Base-by-base conservation (phyloP, 106 monocot species). In the Acanthochlamys bracteata region DNA sequence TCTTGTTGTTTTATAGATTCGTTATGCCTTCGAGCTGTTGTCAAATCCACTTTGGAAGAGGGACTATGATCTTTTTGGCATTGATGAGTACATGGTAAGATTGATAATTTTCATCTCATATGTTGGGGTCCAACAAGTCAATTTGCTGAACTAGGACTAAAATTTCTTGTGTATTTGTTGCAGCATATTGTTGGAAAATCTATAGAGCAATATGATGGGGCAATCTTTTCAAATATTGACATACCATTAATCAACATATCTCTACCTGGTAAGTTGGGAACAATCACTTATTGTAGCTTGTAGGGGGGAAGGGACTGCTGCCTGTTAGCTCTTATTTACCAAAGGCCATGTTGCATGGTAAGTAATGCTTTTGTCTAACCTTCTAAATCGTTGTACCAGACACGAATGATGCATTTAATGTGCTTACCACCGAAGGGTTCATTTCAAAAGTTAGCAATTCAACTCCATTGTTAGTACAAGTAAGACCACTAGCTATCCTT, bases 1-100 rank as follows among this genome's bases (percentile, higher is more conserved):
- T n/a, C n/a, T n/a, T n/a, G n/a, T n/a, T n/a, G n/a, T 43, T 42
- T 66, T 84, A 69, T 76, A 96, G 96, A 72, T 81, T 61, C 87
- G 88, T 51, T 88, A 96, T 84, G 84, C 90, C 56, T 91, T 72
- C 71, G 96, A 96, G 41, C 63, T 96, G n/a, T 78, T 91, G 74
- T 79, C 76, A 20, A 80, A 90, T 84, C 91, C 88, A 24, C 13
- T 79, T 53, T 84, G 79, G 84, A 96, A 96, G 75, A 84, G 88
- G 75, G 84, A 96, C 55, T 96, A 96, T 74, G 96, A 96, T 47
- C 63, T 69, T 59, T 96, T 91, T 55, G 69, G 80, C 49, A 78
- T 96, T 68, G 96, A 96, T 66, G 91, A 96, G 41, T 84, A 96
- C 2, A 57, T 59, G 81, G 96, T 96, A 56, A 73, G 82, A 45